phyloP scores from a whole-genome alignment of 352 stramenopile genomes.

The Blastocystis sp. region DNA sequence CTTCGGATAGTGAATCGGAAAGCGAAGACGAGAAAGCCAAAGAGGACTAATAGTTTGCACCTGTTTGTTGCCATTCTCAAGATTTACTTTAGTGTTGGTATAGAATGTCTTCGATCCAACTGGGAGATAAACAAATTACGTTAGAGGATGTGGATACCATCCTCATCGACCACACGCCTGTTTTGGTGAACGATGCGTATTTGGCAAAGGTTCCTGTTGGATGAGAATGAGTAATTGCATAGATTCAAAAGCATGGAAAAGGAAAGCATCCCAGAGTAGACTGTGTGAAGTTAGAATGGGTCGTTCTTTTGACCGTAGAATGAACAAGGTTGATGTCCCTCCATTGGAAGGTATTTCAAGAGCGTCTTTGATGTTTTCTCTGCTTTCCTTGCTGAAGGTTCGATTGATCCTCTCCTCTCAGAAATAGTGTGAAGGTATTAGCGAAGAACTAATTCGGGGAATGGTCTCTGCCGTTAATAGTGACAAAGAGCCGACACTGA shows the following conservation, averaged over 20 bases:
- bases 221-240: neutral
- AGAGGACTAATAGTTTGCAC: neutral
- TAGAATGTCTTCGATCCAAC: slow-evolving; percentile 13
- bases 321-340: neutral
- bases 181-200: slow-evolving; percentile 32
- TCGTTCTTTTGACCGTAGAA: neutral
- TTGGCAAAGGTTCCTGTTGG: neutral
- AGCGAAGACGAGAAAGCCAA: neutral
- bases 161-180: neutral
- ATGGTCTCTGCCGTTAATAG: neutral
- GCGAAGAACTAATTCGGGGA: neutral
- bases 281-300: neutral
- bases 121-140: slow-evolving; percentile 62
- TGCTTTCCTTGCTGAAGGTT: slow-evolving; percentile 48
- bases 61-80: neutral
- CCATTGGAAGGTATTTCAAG: neutral
- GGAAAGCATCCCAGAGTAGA: neutral
- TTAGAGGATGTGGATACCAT: slow-evolving; percentile 60
- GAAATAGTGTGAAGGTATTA: slow-evolving; percentile 6
- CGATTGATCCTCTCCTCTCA: neutral
- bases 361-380: neutral
- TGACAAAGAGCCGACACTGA: neutral
- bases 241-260: slow-evolving; percentile 59
- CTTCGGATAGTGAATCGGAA: slow-evolving; percentile 10
- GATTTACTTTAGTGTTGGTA: neutral